These are phyloP conservation scores for Ampelocalamus luodianensis DNA, from an alignment of 176 grass and related monocot genomes.

Conservation along the genomic window DNA sequence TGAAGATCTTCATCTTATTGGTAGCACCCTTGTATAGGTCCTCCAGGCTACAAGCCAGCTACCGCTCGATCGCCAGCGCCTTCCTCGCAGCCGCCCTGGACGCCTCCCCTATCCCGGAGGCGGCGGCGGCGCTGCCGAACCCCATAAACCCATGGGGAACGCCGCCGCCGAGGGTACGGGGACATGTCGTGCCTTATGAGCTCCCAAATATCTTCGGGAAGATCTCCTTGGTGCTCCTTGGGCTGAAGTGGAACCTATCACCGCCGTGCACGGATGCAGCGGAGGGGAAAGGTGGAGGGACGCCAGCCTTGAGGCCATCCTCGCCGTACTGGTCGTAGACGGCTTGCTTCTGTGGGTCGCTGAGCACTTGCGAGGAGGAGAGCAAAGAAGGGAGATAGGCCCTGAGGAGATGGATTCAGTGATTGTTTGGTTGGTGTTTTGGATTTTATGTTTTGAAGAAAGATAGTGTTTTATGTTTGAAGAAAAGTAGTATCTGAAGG, in stretches of 20 bases:
- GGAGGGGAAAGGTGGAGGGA: conserved; percentile 38
- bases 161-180: not conserved
- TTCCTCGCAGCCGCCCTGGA: conserved; percentile 37
- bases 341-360: conserved; percentile 72
- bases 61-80: conserved; percentile 55
- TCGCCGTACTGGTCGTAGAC: conserved; percentile 81
- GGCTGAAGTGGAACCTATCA: conserved; percentile 50
- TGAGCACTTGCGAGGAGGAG: conserved; percentile 53
- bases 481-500: too few species aligned
- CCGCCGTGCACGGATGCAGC: not conserved
- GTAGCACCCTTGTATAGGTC: conserved; percentile 69
- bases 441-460: too few species aligned
- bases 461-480: too few species aligned
- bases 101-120: conserved; percentile 32
- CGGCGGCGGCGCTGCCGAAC: conserved; percentile 33
- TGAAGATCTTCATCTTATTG: conserved; percentile 53
- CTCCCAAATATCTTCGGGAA: conserved; percentile 65
- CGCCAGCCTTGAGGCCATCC: conserved; percentile 61
- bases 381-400: not conserved
- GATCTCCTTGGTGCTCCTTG: conserved; percentile 65
- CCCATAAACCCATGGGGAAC: conserved; percentile 27
- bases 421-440: too few species aligned
- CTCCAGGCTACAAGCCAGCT: conserved; percentile 59
- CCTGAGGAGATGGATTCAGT: too few species aligned
- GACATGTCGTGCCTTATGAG: not conserved